Conservation (phyloP, 805 yeast species). For the Wickerhamiella nectarea region DNA sequence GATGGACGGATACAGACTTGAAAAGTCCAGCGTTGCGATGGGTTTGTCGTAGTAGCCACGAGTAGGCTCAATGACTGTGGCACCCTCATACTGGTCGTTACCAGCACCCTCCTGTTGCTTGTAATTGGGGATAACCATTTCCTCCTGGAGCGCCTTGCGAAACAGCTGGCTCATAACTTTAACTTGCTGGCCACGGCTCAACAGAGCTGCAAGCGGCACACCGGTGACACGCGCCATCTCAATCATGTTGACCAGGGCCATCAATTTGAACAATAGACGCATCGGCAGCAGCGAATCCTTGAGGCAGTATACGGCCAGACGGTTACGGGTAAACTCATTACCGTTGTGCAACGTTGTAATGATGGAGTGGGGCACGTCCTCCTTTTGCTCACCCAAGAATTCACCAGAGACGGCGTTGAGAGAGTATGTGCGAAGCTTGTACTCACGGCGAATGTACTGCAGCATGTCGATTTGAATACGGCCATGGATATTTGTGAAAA, state of each 20-base stretch:
- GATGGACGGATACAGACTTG: conserved; percentile 91
- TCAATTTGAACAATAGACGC: conserved; percentile 75
- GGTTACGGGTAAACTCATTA: conserved; percentile 76
- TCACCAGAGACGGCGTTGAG: conserved; percentile 90
- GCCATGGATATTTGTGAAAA: conserved; percentile 85
- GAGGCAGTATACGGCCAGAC: conserved; percentile 92
- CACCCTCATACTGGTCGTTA: conserved; percentile 96
- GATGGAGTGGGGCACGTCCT: conserved; percentile 94
- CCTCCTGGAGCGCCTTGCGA: conserved; percentile 78
- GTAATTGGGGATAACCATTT: conserved; percentile 83
- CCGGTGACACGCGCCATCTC: conserved; percentile 99
- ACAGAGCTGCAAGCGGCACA: conserved; percentile 82
- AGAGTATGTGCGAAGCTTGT: conserved; percentile 86
- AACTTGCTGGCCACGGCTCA: conserved; percentile 93
- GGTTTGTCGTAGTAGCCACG: conserved; percentile 96
- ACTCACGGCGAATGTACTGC: conserved; percentile 88
- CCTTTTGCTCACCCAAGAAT: conserved; percentile 89
- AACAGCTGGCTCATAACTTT: conserved; percentile 92
- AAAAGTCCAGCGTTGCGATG: conserved; percentile 94
- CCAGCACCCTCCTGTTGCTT: conserved; percentile 58
- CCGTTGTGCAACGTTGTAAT: conserved; percentile 93
- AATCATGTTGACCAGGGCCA: conserved; percentile 93
- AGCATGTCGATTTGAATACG: conserved; percentile 87
- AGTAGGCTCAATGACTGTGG: conserved; percentile 93
- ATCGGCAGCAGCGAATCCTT: conserved; percentile 92